Evolutionary conservation across 495 filamentous ascomycete species (phyloP), one percentile per base, ranked within the genome.

Genomic region (Penicillium turbatum): DNA sequence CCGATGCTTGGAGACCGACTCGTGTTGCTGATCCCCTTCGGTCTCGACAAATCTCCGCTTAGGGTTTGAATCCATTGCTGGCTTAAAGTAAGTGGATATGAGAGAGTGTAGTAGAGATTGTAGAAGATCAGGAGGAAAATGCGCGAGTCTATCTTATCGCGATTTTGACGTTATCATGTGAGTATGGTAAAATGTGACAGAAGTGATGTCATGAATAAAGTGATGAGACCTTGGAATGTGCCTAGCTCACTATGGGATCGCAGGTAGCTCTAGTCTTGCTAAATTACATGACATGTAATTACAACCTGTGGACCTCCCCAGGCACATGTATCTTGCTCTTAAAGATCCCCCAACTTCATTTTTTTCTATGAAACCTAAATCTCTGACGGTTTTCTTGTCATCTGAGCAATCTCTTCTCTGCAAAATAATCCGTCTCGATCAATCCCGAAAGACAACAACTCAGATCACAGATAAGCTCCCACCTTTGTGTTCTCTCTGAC

Each of bases 11-110:
- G 53, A 40, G 1, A 43, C 30, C 17, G 51, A 42, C 10, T n/a
- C n/a, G 15, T 4, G 8, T 8, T 51, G 21, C 9, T 19, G 13
- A 21, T 54, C 31, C 9, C 42, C 51, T 12, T 45, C 56, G 11
- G 34, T 21, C 2, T 47, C 44, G 16, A 51, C 57, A 21, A 55
- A 43, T 38, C 58, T 61, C 17, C 64, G 56, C 38, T 64, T 66
- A 6, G 62, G 49, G 13, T 15, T 34, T 5, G 51, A 31, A 12
- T 58, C 52, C 63, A 63, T 62, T 29, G 19, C 5, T 12, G 17
- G 15, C 29, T 29, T 4, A 15, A 5, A 31, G 15, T 5, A 32
- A 11, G 17, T 24, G 4, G 10, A 17, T 8, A 32, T 7, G 27
- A 45, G 26, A 16, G 1, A 15, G 5, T n/a, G n/a, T 5, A 35